phyloP scores from a whole-genome alignment of 2,329 filamentous ascomycete genomes.

The Chalaropsis thielavioides region DNA sequence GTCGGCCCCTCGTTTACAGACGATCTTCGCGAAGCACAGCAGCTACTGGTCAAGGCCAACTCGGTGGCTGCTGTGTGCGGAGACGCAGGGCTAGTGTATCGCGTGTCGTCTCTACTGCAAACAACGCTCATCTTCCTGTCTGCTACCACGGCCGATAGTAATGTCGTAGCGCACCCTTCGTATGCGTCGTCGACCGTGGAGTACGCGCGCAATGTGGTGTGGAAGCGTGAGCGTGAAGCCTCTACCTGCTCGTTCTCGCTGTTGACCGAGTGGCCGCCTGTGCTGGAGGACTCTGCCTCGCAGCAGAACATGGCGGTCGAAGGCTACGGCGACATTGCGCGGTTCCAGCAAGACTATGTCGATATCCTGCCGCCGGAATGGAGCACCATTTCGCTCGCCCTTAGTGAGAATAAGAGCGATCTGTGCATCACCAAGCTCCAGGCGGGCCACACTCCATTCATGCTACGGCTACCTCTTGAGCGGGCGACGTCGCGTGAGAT shows the following conservation, averaged over 20 bases:
- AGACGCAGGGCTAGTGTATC: conserved; percentile 46
- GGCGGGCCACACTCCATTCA: conserved; percentile 61
- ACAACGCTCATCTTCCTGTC: conserved; percentile 52
- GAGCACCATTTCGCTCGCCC: conserved; percentile 71
- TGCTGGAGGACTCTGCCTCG: conserved; percentile 10
- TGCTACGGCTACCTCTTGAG: conserved; percentile 72
- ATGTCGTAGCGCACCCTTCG: conserved; percentile 35
- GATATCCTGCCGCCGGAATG: conserved; percentile 72
- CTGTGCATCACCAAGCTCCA: conserved; percentile 80
- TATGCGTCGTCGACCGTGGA: conserved; percentile 53
- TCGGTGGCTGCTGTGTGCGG: conserved; percentile 37
- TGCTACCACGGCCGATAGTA: conserved; percentile 37
- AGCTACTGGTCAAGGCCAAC: conserved; percentile 50
- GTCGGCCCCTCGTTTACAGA: conserved; percentile 36
- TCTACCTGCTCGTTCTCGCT: conserved; percentile 25
- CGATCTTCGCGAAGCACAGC: conserved; percentile 49
- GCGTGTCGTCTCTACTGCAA: conserved; percentile 48
- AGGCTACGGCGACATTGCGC: conserved; percentile 36
- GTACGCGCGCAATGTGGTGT: conserved; percentile 53
- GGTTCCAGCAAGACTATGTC: conserved; percentile 67
- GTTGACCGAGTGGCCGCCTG: conserved; percentile 19
- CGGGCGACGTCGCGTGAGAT: conserved; percentile 72
- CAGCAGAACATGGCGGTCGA: conserved; percentile 29
- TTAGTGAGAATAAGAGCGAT: conserved; percentile 71
- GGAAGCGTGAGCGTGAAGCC: conserved; percentile 48